A percentile compares a stretch with the other conserved stretches of the same genome.
Conservation (phyloP, 805 yeast species). For the Peterozyma toletana region DNA sequence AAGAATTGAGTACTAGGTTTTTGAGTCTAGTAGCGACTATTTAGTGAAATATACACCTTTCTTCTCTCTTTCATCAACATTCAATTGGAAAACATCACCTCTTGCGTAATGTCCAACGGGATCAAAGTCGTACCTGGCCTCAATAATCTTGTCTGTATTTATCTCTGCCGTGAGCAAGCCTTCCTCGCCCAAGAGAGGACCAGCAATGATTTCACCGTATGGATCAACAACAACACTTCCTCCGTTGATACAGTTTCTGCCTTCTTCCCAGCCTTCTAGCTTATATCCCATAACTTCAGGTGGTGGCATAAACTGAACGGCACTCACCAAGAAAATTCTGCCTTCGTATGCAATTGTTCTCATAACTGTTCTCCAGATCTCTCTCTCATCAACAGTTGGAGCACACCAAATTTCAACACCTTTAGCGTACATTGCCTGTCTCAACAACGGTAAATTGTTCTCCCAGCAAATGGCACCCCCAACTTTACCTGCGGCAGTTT, state of each 20-base stretch:
- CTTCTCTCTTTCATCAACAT: constrained; percentile 28
- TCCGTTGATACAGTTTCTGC: constrained; percentile 29
- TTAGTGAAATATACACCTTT: constrained; percentile 3
- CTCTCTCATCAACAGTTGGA: constrained; percentile 38
- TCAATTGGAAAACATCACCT: constrained; percentile 33
- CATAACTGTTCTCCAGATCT: constrained; percentile 35
- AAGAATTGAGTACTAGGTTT: too few species aligned
- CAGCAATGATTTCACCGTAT: constrained; percentile 34
- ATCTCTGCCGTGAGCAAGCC: constrained; percentile 33
- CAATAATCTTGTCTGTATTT: constrained; percentile 26
- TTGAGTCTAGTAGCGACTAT: neutral
- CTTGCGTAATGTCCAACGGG: constrained; percentile 36
- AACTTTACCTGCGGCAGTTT: constrained; percentile 26
- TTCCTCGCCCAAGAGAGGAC: constrained; percentile 32
- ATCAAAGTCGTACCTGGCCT: constrained; percentile 35
- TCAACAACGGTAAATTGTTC: constrained; percentile 31
- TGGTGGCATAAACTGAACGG: constrained; percentile 30
- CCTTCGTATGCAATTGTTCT: constrained; percentile 35
- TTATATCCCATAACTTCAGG: constrained; percentile 15
- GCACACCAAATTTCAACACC: constrained; percentile 35
- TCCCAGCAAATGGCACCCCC: constrained; percentile 46
- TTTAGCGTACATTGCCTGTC: constrained; percentile 34
- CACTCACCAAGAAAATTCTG: constrained; percentile 29
- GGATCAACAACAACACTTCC: constrained; percentile 33
- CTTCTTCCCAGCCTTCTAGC: constrained; percentile 22